phyloP scores from a whole-genome alignment of 495 filamentous ascomycete species.

The Hypoxylon rickii region DNA sequence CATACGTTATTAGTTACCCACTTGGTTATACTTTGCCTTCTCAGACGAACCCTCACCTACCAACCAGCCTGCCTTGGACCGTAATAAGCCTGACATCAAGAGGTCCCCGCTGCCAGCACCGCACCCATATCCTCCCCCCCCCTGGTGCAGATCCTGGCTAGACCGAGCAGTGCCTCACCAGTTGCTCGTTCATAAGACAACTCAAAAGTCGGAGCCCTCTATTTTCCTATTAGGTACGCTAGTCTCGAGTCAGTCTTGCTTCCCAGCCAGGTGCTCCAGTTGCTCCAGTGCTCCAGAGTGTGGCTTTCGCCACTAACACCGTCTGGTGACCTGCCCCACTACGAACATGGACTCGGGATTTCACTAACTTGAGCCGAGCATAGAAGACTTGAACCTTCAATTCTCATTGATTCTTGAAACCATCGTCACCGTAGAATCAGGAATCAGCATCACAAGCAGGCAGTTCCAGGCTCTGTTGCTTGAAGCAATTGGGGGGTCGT shows the following conservation, averaged over 20 bases:
- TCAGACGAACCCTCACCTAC: conserved; percentile 1
- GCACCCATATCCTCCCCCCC: conserved; percentile 8
- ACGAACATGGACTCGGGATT: conserved; percentile 37
- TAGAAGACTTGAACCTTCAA: conserved; percentile 26
- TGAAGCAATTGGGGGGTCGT: conserved; percentile 34
- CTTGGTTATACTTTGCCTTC: conserved; percentile 16
- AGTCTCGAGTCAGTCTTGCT: conserved; percentile 35
- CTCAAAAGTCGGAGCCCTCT: conserved; percentile 17
- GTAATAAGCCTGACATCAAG: conserved; percentile 29
- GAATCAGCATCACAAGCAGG: conserved; percentile 18
- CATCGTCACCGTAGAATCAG: conserved; percentile 1
- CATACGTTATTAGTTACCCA: conserved; percentile 25
- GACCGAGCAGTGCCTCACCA: conserved; percentile 26
- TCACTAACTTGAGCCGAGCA: conserved; percentile 35
- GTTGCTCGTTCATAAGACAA: conserved; percentile 11
- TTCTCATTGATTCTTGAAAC: conserved; percentile 28
- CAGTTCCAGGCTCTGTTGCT: conserved; percentile 25
- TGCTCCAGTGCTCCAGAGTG: conserved; percentile 26
- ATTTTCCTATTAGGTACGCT: conserved; percentile 26
- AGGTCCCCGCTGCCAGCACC: conserved; percentile 25
- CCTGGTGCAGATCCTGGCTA: conserved; percentile 36
- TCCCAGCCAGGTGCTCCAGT: too few species aligned
- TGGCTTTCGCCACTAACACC: conserved; percentile 45
- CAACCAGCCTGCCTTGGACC: neutral
- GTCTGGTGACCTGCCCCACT: conserved; percentile 44